Base-by-base conservation (phyloP, 2,329 filamentous ascomycete species). In the Trichocomaceae sp. region DNA sequence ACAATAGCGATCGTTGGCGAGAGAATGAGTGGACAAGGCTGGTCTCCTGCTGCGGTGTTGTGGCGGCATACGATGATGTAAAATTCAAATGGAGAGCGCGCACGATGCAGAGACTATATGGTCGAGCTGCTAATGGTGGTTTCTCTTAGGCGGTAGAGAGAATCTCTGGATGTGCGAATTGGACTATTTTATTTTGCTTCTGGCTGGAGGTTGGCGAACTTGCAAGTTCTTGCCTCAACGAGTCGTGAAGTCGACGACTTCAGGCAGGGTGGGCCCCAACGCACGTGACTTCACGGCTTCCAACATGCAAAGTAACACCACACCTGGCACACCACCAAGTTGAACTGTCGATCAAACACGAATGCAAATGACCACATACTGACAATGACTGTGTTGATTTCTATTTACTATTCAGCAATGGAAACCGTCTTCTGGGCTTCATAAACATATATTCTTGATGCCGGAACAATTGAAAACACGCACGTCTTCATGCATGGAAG, bases 161-260 rank as follows among this genome's bases (percentile, higher is more conserved):
- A n/a, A 4, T 41, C 10, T 17, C 37, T 8, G 15, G 37, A 3
- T 5, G n/a, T 41, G 31, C 31, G 12, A 35, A 35, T 35, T 35
- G 37, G n/a, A 41, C n/a, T 19, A 26, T 41, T 19, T 41, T 19
- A 8, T 17, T 39, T 39, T 39, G n/a, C n/a, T 39, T 39, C n/a
- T 39, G 33, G 33, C 4, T 37, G 9, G 4, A 37, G 29, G 4
- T n/a, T 9, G 35, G n/a, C 13, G 15, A 13, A 45, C 5, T 9
- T 17, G 39, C 26, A 29, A 35, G 42, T 29, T 3, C 44, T 53
- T 44, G 47, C 33, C 47, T 53, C 51, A 41, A 47, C 51, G 44
- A 44, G 51, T 44, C 39, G 37, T 17, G 39, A 42, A 42, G 39
- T 42, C 39, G 15, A 12, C 7, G 37, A 9, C 35, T 39, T 39